phyloP scores from a whole-genome alignment of 169 alveolate genomes.

The Plasmodium blacklocki region DNA sequence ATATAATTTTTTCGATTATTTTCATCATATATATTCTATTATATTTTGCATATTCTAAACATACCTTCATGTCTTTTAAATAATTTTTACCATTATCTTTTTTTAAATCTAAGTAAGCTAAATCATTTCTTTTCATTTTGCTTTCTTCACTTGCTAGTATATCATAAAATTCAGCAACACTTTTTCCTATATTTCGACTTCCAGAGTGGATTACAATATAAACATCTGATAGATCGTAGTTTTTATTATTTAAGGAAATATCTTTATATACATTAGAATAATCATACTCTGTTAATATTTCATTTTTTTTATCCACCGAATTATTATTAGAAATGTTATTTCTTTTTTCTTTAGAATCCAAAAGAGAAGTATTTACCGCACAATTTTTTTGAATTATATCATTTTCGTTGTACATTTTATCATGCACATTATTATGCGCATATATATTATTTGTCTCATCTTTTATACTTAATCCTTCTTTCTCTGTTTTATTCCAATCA shows the following conservation, averaged over 20 bases:
- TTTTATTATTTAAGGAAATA: background rate
- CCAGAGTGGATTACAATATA: conserved; percentile 87
- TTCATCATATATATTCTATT: conserved; percentile 80
- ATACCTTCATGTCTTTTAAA: conserved; percentile 82
- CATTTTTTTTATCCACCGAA: background rate
- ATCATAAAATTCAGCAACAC: conserved; percentile 84
- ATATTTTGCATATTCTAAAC: conserved; percentile 80
- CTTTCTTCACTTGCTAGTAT: conserved; percentile 76
- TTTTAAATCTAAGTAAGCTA: conserved; percentile 69
- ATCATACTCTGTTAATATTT: background rate
- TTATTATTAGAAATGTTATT: background rate
- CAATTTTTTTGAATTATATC: background rate
- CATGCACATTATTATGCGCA: background rate
- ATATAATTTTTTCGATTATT: conserved; percentile 59
- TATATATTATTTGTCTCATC: too few relatives aligned
- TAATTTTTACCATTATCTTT: conserved; percentile 80
- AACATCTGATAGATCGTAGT: conserved; percentile 62
- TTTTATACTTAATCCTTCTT: background rate
- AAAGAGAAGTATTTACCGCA: background rate
- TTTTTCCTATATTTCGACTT: conserved; percentile 84
- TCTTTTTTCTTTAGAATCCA: too few relatives aligned
- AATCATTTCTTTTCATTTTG: conserved; percentile 64
- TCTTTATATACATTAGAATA: conserved; percentile 1
- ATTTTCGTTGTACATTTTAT: background rate
- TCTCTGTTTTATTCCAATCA: background rate